Base-by-base conservation (phyloP, 306 rosid species). In the Castanea crenata region DNA sequence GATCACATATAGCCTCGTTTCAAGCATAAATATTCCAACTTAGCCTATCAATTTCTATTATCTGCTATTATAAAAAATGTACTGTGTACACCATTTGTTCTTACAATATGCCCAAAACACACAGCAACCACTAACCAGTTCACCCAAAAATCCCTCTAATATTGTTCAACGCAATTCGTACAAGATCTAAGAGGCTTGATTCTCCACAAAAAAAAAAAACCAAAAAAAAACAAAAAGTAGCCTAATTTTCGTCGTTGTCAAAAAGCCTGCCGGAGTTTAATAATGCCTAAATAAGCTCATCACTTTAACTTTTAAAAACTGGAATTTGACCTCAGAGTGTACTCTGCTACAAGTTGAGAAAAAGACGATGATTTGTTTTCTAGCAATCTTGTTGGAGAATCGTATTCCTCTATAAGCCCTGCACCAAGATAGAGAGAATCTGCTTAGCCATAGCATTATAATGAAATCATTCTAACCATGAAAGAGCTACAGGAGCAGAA, bases 251-350 rank as follows among this genome's bases (percentile, higher is more conserved):
- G 14, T 59, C 56, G 6, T 81, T 58, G 74, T 65, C 83, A 55
- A 62, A 19, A 23, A 41, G 2, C 5, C 2, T 21, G 19, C 54
- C 8, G 4, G 32, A 64, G 65, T 62, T 12, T 8, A 11, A 11
- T 62, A 8, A 11, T 64, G 8, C 46, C 21, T 5, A 32, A 15
- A 9, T 65, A 65, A 31, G n/a, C 16, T 58, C 70, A n/a, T 6
- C 9, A 20, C 49, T 34, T 34, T 14, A 6, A 69, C 75, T 73
- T 52, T 21, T 64, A 29, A 80, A 38, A 64, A 49, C 65, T 74
- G 10, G 87, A 80, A 67, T 65, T 76, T 0, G 89, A 87, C 75
- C 87, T 83, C 29, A 72, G 44, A 7, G 74, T 87, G 74, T 87
- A 87, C 80, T 75, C 57, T 20, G 78, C 78, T 34, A 75, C 58